Evolutionary conservation across 805 yeast species (phyloP).

Genomic region (Wickerhamomyces canadensis): DNA sequence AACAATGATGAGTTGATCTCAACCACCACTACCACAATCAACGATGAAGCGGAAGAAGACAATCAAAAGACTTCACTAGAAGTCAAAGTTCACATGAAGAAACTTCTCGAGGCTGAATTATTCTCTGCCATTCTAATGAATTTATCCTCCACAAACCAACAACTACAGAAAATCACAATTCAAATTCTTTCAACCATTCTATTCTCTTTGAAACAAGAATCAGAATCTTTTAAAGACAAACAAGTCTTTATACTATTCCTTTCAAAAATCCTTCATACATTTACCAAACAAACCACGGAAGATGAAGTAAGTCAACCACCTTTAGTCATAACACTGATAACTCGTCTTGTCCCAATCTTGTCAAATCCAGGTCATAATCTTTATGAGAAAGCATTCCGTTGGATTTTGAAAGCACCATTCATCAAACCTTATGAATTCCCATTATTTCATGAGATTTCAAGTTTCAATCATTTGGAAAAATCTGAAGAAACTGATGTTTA

Average conservation of each 20-base stretch:
- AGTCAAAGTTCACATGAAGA: slow-evolving; percentile 44
- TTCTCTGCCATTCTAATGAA: slow-evolving; percentile 45
- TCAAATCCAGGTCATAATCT: slow-evolving; percentile 67
- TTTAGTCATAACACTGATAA: slow-evolving; percentile 47
- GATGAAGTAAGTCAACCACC: slow-evolving; percentile 31
- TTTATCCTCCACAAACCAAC: slow-evolving; percentile 32
- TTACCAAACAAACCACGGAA: slow-evolving; percentile 12
- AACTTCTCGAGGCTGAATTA: slow-evolving; percentile 50
- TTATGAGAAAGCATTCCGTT: slow-evolving; percentile 65
- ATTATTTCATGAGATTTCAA: slow-evolving; percentile 28
- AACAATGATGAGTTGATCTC: slow-evolving; percentile 61
- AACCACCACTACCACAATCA: slow-evolving; percentile 19
- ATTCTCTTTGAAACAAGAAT: slow-evolving; percentile 34
- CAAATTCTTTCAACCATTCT: slow-evolving; percentile 41
- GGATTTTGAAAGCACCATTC: slow-evolving; percentile 45
- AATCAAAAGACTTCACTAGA: slow-evolving; percentile 8
- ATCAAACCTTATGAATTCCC: slow-evolving; percentile 40
- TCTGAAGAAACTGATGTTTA: slow-evolving; percentile 41
- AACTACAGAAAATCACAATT: slow-evolving; percentile 31
- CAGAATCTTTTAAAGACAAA: slow-evolving; percentile 49
- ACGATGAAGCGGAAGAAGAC: slow-evolving; percentile 18
- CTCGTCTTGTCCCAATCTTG: slow-evolving; percentile 52
- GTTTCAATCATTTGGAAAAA: slow-evolving; percentile 13
- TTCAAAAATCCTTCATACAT: slow-evolving; percentile 34
- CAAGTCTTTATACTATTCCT: slow-evolving; percentile 49